These are phyloP conservation scores for Pyrus hybrid DNA, from an alignment of 331 rosid genomes.

Conservation along the genomic window DNA sequence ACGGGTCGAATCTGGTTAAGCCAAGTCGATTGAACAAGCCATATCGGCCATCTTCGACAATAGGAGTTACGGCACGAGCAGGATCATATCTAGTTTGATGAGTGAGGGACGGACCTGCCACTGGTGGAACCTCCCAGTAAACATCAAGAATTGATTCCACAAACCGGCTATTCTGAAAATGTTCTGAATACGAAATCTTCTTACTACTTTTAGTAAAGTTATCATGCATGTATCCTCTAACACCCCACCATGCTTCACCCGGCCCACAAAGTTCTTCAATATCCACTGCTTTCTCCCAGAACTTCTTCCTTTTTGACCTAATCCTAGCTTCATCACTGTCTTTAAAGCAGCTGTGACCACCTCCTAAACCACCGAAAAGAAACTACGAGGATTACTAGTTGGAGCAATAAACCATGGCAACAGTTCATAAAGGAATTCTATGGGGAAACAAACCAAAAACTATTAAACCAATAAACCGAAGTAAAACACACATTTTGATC, in stretches of 20 bases:
- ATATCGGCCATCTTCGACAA: conserved; percentile 88
- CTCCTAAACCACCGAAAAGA: conserved; percentile 50
- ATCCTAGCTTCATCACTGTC: conserved; percentile 96
- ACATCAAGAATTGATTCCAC: conserved; percentile 88
- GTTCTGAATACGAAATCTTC: conserved; percentile 56
- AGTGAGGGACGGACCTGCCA: conserved; percentile 96
- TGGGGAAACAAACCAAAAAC: background rate
- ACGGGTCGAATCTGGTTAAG: conserved; percentile 49
- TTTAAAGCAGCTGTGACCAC: conserved; percentile 95
- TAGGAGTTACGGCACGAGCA: conserved; percentile 73
- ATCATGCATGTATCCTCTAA: conserved; percentile 81
- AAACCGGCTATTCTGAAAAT: conserved; percentile 79
- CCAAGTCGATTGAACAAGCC: conserved; percentile 83
- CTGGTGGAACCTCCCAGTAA: conserved; percentile 98
- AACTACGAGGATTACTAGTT: background rate
- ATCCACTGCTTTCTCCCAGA: conserved; percentile 92
- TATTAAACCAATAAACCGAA: background rate
- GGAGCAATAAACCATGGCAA: background rate
- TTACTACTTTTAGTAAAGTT: conserved; percentile 76
- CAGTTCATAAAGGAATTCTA: background rate
- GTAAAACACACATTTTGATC: background rate
- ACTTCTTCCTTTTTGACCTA: conserved; percentile 63
- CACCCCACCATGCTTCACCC: conserved; percentile 97
- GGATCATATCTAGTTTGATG: conserved; percentile 97
- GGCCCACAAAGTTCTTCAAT: conserved; percentile 86